Evolutionary conservation across 768 basidiomycete species (phyloP).

Genomic region (Termitomyces sp.): DNA sequence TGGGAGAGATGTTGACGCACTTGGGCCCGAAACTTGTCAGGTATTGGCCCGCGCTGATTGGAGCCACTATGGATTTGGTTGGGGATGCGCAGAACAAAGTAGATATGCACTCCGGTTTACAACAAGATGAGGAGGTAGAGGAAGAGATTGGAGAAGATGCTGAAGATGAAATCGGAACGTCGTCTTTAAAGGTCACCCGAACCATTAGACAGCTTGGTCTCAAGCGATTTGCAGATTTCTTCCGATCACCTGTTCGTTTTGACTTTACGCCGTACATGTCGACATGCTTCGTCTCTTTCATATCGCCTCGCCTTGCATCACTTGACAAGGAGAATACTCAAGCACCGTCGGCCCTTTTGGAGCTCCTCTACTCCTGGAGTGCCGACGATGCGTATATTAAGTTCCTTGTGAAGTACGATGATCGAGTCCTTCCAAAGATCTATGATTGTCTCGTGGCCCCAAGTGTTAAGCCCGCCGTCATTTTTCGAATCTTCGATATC

Average conservation of each 20-base stretch:
- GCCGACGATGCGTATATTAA: conserved; percentile 45
- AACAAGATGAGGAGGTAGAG: conserved; percentile 25
- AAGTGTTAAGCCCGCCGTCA: conserved; percentile 83
- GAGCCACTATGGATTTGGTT: conserved; percentile 59
- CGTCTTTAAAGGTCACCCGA: conserved; percentile 41
- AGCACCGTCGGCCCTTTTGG: conserved; percentile 82
- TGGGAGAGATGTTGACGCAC: conserved; percentile 79
- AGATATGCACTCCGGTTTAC: conserved; percentile 15
- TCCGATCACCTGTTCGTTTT: conserved; percentile 66
- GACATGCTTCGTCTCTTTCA: conserved; percentile 60
- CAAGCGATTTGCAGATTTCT: conserved; percentile 85
- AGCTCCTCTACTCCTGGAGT: conserved; percentile 80
- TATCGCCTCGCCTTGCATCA: conserved; percentile 73
- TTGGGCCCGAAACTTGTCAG: conserved; percentile 65
- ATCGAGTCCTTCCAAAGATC: conserved; percentile 63
- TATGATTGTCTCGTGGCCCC: conserved; percentile 77
- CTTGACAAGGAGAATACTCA: conserved; percentile 88
- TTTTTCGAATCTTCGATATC: conserved; percentile 80
- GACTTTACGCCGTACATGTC: conserved; percentile 71
- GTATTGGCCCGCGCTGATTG: conserved; percentile 75
- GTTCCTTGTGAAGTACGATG: conserved; percentile 68
- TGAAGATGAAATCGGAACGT: conserved; percentile 25
- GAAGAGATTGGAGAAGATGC: conserved; percentile 20
- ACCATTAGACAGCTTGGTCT: conserved; percentile 77
- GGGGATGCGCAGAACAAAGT: conserved; percentile 59